phyloP scores from a whole-genome alignment of 1,284 basidiomycete species.

The Ceratobasidium sp. region DNA sequence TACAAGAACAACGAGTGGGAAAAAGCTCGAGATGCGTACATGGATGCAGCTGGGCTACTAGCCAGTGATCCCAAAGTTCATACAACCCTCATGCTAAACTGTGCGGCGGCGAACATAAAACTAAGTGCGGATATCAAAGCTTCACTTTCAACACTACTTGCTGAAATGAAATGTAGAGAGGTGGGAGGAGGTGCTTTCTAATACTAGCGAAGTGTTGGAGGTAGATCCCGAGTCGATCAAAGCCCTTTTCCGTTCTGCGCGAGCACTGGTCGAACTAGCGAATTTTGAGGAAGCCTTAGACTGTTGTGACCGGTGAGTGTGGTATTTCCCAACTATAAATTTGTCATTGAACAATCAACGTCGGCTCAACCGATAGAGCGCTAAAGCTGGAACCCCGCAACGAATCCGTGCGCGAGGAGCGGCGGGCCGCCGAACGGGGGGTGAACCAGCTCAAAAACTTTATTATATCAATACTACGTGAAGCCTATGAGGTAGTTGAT shows the following conservation, averaged over 20 bases:
- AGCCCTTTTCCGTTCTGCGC: constrained; percentile 6
- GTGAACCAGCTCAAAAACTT: not conserved
- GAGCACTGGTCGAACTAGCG: not conserved
- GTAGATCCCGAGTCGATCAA: constrained; percentile 3
- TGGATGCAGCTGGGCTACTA: not conserved
- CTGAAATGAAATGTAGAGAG: not conserved
- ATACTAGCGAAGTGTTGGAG: not conserved
- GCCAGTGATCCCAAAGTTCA: constrained; percentile 5
- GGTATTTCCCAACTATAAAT: not conserved
- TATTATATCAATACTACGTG: not conserved
- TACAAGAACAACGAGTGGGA: not conserved
- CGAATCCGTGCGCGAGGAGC: constrained; percentile 4
- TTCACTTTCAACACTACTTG: not conserved
- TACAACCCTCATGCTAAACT: constrained; percentile 1
- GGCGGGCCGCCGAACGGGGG: not conserved
- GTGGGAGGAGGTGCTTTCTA: not conserved
- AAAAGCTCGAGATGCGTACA: constrained; percentile 5
- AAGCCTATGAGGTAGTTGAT: constrained; percentile 4
- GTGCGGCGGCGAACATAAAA: not conserved
- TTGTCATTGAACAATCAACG: not conserved
- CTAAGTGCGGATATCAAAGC: not conserved
- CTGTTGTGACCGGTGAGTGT: constrained; percentile 8
- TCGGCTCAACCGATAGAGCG: not conserved
- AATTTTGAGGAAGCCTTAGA: constrained; percentile 9
- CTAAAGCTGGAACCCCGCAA: constrained; percentile 17